These are phyloP conservation scores for Penicillium dipodomyicola DNA, from an alignment of 495 filamentous ascomycete genomes.

Conservation along the genomic window DNA sequence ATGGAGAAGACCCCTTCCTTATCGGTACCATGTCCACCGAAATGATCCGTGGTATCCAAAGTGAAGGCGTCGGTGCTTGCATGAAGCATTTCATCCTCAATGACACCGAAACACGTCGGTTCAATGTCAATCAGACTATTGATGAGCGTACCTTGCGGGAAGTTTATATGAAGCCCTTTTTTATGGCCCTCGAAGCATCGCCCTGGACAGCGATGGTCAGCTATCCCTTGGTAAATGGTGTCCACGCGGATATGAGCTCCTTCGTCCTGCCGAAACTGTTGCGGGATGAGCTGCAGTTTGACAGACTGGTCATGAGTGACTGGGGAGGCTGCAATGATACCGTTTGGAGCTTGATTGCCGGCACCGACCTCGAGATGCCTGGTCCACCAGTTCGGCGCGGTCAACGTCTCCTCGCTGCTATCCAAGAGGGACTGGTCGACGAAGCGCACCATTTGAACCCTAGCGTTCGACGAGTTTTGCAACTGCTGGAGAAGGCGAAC, in stretches of 20 bases:
- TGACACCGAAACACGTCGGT: constrained; percentile 63
- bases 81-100: constrained; percentile 74
- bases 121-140: constrained; percentile 57
- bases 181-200: constrained; percentile 59
- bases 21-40: constrained; percentile 59
- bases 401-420: no score
- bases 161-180: constrained; percentile 71
- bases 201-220: constrained; percentile 68
- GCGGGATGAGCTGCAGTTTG: constrained; percentile 67
- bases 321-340: constrained; percentile 45
- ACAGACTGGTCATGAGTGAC: constrained; percentile 68
- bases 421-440: no score
- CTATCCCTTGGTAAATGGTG: constrained; percentile 74
- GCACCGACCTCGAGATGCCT: no score
- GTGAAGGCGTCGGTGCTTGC: constrained; percentile 58
- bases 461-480: no score
- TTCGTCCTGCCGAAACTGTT: constrained; percentile 58
- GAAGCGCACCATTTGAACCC: no score
- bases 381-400: no score
- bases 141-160: constrained; percentile 65
- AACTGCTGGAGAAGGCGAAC: no score
- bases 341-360: no score
- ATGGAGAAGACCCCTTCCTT: constrained; percentile 71
- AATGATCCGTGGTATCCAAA: constrained; percentile 63
- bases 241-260: constrained; percentile 62